Base-by-base conservation (phyloP, 176 grass and related monocot genomes). In the Aegilops umbellulata region DNA sequence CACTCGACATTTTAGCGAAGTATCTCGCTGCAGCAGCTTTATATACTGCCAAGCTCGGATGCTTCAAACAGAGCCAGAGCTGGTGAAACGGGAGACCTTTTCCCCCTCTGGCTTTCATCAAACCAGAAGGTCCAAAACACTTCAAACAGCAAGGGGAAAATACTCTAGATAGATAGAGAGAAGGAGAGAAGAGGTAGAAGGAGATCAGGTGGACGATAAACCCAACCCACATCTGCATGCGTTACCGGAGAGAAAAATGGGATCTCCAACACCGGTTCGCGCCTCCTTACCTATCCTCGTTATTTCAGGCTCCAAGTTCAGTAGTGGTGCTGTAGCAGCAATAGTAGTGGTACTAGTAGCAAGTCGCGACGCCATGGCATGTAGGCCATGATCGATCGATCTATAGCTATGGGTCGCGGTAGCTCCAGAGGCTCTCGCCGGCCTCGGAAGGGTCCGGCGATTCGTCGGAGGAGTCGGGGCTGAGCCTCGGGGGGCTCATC, bases 401-500 rank as follows among this genome's bases (percentile, higher is more conserved):
- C 74, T 90, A 94, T 41, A 10, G 39, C 39, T 42, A 42, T 2
- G 88, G 91, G 68, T 90, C 91, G 8, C 86, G 79, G 57, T 95
- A 97, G 79, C 86, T 95, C 95, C 95, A 97, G 64, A 91, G 88
- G 90, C 65, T 86, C 49, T 69, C 81, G 65, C 80, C 89, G 17
- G 86, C 69, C 4, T 89, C 95, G 0, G 95, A 92, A 8, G 72
- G 78, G 57, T 90, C 89, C 10, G 84, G 84, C 8, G 85, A 89
- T 63, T 90, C 83, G 38, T 93, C 89, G 36, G 91, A 87, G 12
- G 91, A 79, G n/a, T 66, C 49, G 12, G 69, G 90, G 68, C 84
- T 92, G 71, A 95, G 75, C 84, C 87, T 90, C 7, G 95, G 95
- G 3, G 95, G 95, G 78, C 88, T 95, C 95, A 98, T 93, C 89